Percentiles rank a stretch among this genome's conserved stretches.
Conservation (phyloP, 352 stramenopile genomes). For the Aphanomyces euteiches region DNA sequence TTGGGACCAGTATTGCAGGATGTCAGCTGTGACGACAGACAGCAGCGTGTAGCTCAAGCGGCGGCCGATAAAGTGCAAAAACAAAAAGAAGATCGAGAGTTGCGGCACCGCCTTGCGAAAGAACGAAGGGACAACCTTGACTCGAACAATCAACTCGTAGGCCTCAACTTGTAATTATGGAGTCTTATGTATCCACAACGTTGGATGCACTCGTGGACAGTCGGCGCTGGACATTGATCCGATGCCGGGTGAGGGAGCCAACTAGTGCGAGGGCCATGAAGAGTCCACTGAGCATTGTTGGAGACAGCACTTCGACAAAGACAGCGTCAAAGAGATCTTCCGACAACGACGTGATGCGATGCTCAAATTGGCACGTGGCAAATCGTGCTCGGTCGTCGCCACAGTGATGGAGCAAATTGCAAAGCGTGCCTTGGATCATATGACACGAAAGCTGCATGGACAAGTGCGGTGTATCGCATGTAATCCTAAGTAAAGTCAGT, state of each 20-base stretch:
- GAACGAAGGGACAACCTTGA: background rate
- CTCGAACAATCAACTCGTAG: too few relatives aligned
- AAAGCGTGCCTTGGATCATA: conserved; percentile 88
- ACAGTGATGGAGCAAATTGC: conserved; percentile 78
- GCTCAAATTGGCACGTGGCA: conserved; percentile 66
- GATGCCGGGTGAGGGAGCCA: conserved; percentile 45
- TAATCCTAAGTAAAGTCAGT: conserved; percentile 50
- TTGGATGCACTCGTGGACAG: background rate
- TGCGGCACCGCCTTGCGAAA: conserved; percentile 9
- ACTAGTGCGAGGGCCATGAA: conserved; percentile 51
- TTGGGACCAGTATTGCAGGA: background rate
- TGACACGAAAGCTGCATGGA: conserved; percentile 88
- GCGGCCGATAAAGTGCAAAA: conserved; percentile 6
- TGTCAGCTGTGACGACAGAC: background rate
- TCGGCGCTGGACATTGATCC: conserved; percentile 4
- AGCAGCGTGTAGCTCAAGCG: background rate
- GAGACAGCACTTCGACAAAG: conserved; percentile 39
- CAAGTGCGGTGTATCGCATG: conserved; percentile 78
- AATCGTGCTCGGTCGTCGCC: conserved; percentile 55
- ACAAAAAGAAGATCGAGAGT: conserved; percentile 4
- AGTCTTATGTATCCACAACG: background rate
- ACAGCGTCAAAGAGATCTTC: conserved; percentile 51
- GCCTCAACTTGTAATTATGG: too few relatives aligned
- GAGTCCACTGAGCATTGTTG: conserved; percentile 53
- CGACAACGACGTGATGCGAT: conserved; percentile 68